Conservation (phyloP, 2,329 filamentous ascomycete species). For the Pseudodiploospora longispora region DNA sequence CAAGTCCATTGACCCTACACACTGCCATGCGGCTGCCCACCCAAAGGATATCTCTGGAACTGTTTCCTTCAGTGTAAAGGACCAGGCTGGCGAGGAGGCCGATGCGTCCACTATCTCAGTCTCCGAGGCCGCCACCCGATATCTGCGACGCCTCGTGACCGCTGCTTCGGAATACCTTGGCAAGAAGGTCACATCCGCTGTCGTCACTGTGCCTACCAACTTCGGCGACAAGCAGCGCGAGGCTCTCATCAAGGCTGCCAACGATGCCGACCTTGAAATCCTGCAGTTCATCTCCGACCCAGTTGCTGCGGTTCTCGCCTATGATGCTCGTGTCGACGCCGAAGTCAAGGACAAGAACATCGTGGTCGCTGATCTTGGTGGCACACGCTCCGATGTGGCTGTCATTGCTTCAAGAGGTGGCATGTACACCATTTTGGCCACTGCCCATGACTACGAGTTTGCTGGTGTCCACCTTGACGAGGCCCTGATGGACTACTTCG, state of each 20-base stretch:
- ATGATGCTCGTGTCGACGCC: slow-evolving; percentile 76
- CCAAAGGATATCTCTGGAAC: slow-evolving; percentile 65
- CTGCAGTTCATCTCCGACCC: slow-evolving; percentile 92
- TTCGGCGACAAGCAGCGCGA: slow-evolving; percentile 81
- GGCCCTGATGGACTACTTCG: slow-evolving; percentile 89
- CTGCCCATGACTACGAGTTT: slow-evolving; percentile 91
- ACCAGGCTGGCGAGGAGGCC: slow-evolving; percentile 54
- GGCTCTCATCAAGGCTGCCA: slow-evolving; percentile 69
- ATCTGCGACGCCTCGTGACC: slow-evolving; percentile 70
- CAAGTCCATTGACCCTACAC: slow-evolving; percentile 92
- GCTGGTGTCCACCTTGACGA: slow-evolving; percentile 80
- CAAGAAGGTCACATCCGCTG: slow-evolving; percentile 88
- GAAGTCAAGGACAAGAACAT: slow-evolving; percentile 76
- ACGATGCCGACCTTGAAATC: slow-evolving; percentile 75
- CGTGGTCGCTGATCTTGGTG: slow-evolving; percentile 87
- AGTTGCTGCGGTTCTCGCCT: slow-evolving; percentile 78
- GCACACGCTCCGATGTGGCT: slow-evolving; percentile 84
- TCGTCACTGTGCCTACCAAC: slow-evolving; percentile 90
- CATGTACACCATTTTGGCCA: slow-evolving; percentile 92
- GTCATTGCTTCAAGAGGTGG: slow-evolving; percentile 87
- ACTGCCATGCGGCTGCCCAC: slow-evolving; percentile 89
- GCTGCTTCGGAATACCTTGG: slow-evolving; percentile 89
- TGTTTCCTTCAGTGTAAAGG: slow-evolving; percentile 76
- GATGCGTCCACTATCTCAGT: slow-evolving; percentile 62
- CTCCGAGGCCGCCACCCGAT: slow-evolving; percentile 75